Evolutionary conservation across 78 protist genomes (phyloP).

Genomic region (Planoprotostelium fungivorum): DNA sequence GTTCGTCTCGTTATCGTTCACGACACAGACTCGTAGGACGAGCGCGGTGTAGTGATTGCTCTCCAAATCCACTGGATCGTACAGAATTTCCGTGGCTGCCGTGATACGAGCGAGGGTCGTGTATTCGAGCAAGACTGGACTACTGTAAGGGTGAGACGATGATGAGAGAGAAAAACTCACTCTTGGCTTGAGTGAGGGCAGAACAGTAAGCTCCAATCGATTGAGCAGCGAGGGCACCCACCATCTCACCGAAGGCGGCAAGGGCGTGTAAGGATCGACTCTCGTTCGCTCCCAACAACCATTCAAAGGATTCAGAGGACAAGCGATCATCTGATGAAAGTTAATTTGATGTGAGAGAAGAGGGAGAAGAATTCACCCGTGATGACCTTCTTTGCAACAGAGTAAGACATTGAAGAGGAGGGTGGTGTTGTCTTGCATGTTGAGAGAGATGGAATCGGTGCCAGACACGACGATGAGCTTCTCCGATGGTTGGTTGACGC

Average conservation of each 20-base stretch:
- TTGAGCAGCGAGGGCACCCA: conserved; percentile 98
- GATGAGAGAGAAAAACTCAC: not conserved
- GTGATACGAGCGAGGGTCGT: conserved; percentile 78
- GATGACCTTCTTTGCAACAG: conserved; percentile 52
- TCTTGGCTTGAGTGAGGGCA: conserved; percentile 45
- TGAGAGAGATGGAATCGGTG: too few species aligned
- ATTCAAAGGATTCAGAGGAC: conserved; percentile 79
- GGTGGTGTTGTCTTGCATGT: conserved; percentile 82
- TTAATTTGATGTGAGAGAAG: too few species aligned
- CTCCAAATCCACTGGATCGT: conserved; percentile 94
- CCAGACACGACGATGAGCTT: too few species aligned
- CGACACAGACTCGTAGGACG: conserved; percentile 79
- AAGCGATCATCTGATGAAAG: too few species aligned
- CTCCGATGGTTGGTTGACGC: too few species aligned
- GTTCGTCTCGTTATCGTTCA: conserved; percentile 16
- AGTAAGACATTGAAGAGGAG: conserved; percentile 66
- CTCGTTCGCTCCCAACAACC: conserved; percentile 92
- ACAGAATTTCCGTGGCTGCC: conserved; percentile 78
- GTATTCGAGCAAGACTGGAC: conserved; percentile 79
- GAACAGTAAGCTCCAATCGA: conserved; percentile 80
- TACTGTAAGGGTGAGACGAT: conserved; percentile 5
- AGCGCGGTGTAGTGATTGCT: conserved; percentile 48
- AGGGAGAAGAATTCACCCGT: too few species aligned
- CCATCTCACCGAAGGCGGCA: conserved; percentile 90
- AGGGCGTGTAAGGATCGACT: conserved; percentile 63